These are phyloP conservation scores for Myriosclerotinia scirpicola DNA, from an alignment of 2,329 filamentous ascomycete species.

Conservation along the genomic window DNA sequence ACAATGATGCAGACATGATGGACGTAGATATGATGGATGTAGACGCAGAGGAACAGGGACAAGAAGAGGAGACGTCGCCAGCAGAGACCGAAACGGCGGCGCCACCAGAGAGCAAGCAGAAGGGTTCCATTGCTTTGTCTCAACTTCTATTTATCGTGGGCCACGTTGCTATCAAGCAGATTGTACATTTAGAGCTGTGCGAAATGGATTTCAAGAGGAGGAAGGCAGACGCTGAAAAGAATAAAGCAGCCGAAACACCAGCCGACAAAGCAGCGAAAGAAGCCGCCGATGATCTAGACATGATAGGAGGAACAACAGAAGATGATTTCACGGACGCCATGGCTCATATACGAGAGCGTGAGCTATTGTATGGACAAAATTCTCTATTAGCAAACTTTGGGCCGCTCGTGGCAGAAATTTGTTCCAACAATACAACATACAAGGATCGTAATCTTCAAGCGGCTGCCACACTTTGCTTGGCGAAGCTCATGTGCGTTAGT, in stretches of 20 bases:
- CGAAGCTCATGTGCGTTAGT: conserved; percentile 98
- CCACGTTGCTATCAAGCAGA: conserved; percentile 97
- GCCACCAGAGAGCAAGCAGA: conserved; percentile 51
- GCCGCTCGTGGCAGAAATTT: conserved; percentile 88
- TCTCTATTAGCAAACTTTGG: conserved; percentile 90
- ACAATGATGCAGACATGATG: conserved; percentile 39
- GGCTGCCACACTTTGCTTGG: conserved; percentile 88
- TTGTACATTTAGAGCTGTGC: conserved; percentile 95
- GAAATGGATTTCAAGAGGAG: conserved; percentile 97
- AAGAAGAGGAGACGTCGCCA: conserved; percentile 29
- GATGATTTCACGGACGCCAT: conserved; percentile 90
- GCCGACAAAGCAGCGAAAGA: conserved; percentile 58
- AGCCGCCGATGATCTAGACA: conserved; percentile 85
- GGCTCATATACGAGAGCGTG: conserved; percentile 78
- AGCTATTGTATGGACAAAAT: conserved; percentile 77
- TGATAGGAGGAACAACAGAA: conserved; percentile 95
- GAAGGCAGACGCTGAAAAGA: conserved; percentile 86
- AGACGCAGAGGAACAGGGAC: conserved; percentile 32
- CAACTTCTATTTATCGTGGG: conserved; percentile 94
- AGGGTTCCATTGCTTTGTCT: conserved; percentile 74
- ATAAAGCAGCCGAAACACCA: conserved; percentile 46
- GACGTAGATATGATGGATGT: conserved; percentile 26
- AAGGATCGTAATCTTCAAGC: conserved; percentile 87
- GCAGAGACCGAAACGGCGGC: conserved; percentile 17
- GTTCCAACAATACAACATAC: conserved; percentile 90